phyloP scores from a whole-genome alignment of 768 basidiomycete genomes.

The Boletus rex-veris region DNA sequence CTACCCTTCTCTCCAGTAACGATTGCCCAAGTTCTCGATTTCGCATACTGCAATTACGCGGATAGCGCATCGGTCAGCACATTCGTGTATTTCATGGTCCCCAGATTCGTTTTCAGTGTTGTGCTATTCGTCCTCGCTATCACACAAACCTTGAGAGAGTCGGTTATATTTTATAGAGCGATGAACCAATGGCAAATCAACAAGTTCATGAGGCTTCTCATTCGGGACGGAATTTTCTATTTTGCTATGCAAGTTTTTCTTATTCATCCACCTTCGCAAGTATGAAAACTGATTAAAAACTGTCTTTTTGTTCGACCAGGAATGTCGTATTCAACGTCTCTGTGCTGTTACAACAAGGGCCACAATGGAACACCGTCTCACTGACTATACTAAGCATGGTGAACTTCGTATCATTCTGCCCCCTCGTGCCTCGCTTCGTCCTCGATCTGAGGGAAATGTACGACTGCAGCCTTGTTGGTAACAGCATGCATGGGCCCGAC shows the following conservation, averaged over 20 bases:
- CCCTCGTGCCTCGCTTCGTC: neutral
- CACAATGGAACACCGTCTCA: neutral
- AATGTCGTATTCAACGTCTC: neutral
- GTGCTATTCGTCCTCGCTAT: neutral
- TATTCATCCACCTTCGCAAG: no score
- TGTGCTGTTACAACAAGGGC: neutral
- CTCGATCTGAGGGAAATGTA: neutral
- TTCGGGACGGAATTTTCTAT: conserved; percentile 1
- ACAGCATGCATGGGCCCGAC: neutral
- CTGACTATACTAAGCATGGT: neutral
- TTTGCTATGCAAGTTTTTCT: neutral
- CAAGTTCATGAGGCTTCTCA: neutral
- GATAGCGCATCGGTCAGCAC: neutral
- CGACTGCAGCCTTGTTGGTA: neutral
- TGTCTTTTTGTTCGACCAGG: neutral
- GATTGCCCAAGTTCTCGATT: neutral
- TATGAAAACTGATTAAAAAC: neutral
- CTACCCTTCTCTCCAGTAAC: neutral
- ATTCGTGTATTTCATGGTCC: neutral
- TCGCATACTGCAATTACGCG: neutral
- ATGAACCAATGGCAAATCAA: conserved; percentile 1
- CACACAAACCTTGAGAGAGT: neutral
- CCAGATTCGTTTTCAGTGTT: neutral
- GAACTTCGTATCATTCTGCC: neutral
- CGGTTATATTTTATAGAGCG: neutral